A percentile compares a stretch with the other conserved stretches of the same genome.
Conservation (phyloP, 2,329 filamentous ascomycete species). For the Hypoxylon sp. region DNA sequence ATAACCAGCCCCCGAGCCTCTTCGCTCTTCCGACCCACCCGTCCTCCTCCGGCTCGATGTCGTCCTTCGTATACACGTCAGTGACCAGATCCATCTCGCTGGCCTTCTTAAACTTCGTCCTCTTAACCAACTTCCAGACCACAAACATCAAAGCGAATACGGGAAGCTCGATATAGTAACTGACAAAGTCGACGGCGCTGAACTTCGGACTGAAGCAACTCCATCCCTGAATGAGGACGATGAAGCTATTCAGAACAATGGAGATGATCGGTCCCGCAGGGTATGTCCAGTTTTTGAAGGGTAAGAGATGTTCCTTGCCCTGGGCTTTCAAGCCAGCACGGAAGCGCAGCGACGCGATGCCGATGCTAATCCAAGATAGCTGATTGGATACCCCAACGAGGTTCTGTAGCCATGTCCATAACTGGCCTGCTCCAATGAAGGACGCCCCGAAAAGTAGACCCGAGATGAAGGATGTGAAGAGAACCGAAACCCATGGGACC, state of each 20-base stretch:
- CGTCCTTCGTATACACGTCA: conserved; percentile 56
- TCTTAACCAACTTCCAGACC: conserved; percentile 65
- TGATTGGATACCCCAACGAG: conserved; percentile 77
- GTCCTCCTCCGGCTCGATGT: conserved; percentile 48
- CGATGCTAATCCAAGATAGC: conserved; percentile 74
- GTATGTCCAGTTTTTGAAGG: conserved; percentile 76
- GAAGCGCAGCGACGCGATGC: conserved; percentile 74
- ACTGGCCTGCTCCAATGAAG: conserved; percentile 73
- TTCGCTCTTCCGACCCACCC: conserved; percentile 46
- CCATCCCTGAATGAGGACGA: conserved; percentile 75
- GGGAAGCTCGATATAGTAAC: conserved; percentile 72
- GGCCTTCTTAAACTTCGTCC: conserved; percentile 59
- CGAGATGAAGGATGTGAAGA: conserved; percentile 65
- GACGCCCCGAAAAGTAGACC: conserved; percentile 74
- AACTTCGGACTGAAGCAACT: conserved; percentile 71
- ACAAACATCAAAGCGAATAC: conserved; percentile 68
- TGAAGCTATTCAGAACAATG: conserved; percentile 67
- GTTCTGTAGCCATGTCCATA: conserved; percentile 77
- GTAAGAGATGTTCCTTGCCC: conserved; percentile 70
- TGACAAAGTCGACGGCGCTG: conserved; percentile 70
- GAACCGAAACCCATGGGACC: conserved; percentile 66
- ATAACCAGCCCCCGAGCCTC: conserved; percentile 42
- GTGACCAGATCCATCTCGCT: conserved; percentile 65
- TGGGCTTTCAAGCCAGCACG: conserved; percentile 68
- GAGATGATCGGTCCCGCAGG: conserved; percentile 70